Evolutionary conservation across 2,329 filamentous ascomycete genomes (phyloP), one percentile per base, ranked within the genome.

Genomic region (Penicillium glabrum): DNA sequence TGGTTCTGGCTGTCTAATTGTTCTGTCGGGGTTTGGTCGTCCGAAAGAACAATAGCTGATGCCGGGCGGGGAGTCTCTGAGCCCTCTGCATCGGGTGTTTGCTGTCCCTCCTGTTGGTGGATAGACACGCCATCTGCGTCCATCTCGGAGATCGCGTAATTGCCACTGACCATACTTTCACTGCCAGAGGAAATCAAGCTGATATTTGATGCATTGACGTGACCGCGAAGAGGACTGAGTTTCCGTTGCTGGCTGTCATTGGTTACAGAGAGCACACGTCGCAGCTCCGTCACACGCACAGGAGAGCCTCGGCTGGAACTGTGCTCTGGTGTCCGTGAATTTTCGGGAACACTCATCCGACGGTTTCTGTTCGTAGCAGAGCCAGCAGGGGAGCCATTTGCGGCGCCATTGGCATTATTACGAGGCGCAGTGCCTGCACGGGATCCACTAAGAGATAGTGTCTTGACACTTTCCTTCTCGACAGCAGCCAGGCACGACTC

Each of bases 401-500:
- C 63, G n/a, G 63, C 63, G 14, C 66, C 71, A 51, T 74, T 73
- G 43, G 60, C 35, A 46, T 71, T 67, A 16, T 65, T 57, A 56
- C 72, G 71, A 46, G 66, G 63, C 48, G 68, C 53, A 13, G 85
- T 89, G 43, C 84, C 88, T 1, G 84, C 82, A 61, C 85, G 86
- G 3, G 91, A 96, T 23, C 91, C 91, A 53, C 81, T 89, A 53
- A 96, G 77, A 4, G 91, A 96, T 13, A 85, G 84, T 0, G 89
- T 85, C 65, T 88, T 90, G 65, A 87, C 87, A 49, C 81, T 84
- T 54, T 89, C 80, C 57, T 80, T 85, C 57, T 89, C 86, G 48
- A 90, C 82, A 37, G 84, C 81, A 11, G 87, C 83, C 51, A 95
- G 78, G 31, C 89, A 89, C 14, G 80, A 76, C 23, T 96, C 92